These are phyloP conservation scores for Botrytis squamosa DNA, from an alignment of 2,329 filamentous ascomycete genomes.

Conservation along the genomic window DNA sequence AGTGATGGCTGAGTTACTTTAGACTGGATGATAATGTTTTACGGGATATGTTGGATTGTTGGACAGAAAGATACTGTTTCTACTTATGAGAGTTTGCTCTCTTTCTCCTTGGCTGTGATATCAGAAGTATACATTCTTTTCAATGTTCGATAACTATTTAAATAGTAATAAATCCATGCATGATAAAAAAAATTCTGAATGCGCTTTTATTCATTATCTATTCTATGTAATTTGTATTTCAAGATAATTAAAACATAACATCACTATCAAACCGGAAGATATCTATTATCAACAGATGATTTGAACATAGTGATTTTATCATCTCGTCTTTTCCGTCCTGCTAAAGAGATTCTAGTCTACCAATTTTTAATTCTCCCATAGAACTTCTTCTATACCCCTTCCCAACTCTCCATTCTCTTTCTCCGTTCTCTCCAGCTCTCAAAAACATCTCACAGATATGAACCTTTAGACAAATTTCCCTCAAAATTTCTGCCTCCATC, in stretches of 20 bases:
- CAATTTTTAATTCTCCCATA: too few species aligned
- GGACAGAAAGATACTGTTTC: neutral
- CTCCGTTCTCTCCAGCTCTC: too few species aligned
- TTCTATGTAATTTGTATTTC: accelerated
- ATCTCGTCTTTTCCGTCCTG: too few species aligned
- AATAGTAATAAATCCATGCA: neutral
- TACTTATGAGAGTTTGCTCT: neutral
- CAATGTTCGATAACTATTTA: neutral
- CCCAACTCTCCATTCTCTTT: too few species aligned
- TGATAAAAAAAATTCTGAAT: accelerated
- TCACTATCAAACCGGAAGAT: neutral
- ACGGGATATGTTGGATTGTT: neutral
- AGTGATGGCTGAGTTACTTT: neutral
- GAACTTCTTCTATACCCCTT: too few species aligned
- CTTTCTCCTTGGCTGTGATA: neutral
- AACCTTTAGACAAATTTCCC: accelerated
- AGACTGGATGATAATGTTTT: slow-evolving; percentile 1
- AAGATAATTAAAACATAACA: accelerated
- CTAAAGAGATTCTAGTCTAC: too few species aligned
- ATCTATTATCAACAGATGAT: neutral
- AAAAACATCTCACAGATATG: too few species aligned
- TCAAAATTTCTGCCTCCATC: too few species aligned
- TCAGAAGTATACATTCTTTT: neutral
- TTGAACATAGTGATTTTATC: too few species aligned
- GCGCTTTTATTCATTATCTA: neutral